Percentiles rank a stretch among this genome's conserved stretches.
These are phyloP conservation scores for Cryphonectria carpinicola DNA, from an alignment of 2,329 filamentous ascomycete species.

Conservation along the genomic window DNA sequence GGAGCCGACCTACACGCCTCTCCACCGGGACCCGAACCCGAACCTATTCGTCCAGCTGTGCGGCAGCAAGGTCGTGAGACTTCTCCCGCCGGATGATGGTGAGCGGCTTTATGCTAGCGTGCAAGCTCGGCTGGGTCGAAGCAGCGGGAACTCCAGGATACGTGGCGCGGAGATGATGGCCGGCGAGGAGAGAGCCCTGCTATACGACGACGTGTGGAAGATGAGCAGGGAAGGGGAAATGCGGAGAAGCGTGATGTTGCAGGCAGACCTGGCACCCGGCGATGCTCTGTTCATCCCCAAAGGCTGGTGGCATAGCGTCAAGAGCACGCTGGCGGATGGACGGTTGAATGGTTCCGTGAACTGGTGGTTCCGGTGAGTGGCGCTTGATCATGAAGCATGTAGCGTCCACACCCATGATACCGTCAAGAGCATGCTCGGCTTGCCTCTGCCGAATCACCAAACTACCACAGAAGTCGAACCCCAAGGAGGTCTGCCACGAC, in stretches of 20 bases:
- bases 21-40: conserved; percentile 92
- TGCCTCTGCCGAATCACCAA: not conserved
- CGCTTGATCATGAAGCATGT: not conserved
- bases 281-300: conserved; percentile 79
- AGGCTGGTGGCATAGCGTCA: conserved; percentile 87
- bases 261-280: conserved; percentile 64
- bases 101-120: conserved; percentile 63
- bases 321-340: conserved; percentile 56
- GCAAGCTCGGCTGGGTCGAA: conserved; percentile 43
- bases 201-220: conserved; percentile 75
- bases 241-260: conserved; percentile 37
- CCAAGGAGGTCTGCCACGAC: not conserved
- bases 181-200: conserved; percentile 66
- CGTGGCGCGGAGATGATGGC: conserved; percentile 91
- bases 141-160: conserved; percentile 53
- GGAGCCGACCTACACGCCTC: conserved; percentile 84
- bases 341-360: conserved; percentile 58
- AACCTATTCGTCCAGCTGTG: conserved; percentile 88
- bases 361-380: conserved; percentile 75
- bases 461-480: not conserved
- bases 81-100: conserved; percentile 69
- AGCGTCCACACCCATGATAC: too few relatives aligned
- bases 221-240: conserved; percentile 30
- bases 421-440: not conserved
- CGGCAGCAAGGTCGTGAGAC: conserved; percentile 71